A percentile compares a stretch with the other conserved stretches of the same genome.
Evolutionary conservation across 495 filamentous ascomycete species (phyloP).

Genomic region (Aspergillus homomorphus): DNA sequence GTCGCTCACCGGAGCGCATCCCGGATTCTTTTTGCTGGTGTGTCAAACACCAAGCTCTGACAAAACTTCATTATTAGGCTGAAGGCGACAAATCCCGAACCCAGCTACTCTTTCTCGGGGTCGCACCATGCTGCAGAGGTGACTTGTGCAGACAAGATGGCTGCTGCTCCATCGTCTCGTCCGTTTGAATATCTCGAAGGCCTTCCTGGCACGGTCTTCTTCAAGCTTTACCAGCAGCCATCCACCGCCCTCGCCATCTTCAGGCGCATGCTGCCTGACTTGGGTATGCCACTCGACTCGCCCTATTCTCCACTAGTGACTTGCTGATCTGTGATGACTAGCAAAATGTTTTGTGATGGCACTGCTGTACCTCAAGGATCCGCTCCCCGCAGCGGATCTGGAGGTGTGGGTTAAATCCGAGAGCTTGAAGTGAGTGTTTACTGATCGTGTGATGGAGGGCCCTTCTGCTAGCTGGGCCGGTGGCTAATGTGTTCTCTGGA

Average conservation of each 20-base stretch:
- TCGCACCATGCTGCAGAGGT: conserved; percentile 38
- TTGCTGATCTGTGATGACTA: conserved; percentile 27
- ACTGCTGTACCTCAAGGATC: conserved; percentile 78
- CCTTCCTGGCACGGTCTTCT: conserved; percentile 83
- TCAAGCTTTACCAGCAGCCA: conserved; percentile 89
- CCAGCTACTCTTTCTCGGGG: conserved; percentile 8
- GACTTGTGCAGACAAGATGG: conserved; percentile 52
- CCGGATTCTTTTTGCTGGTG: conserved; percentile 12
- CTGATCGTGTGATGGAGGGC: background rate
- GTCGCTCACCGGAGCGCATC: conserved; percentile 29
- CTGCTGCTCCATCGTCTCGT: conserved; percentile 58
- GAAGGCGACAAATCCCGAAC: conserved; percentile 14
- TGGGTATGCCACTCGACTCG: conserved; percentile 56
- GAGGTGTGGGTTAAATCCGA: conserved; percentile 79
- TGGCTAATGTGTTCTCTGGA: background rate
- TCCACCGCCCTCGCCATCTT: conserved; percentile 94
- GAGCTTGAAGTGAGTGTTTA: conserved; percentile 55
- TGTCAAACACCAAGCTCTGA: conserved; percentile 2
- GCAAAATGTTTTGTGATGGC: conserved; percentile 96
- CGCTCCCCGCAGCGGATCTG: conserved; percentile 70
- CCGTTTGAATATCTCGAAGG: conserved; percentile 84
- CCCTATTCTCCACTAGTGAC: background rate
- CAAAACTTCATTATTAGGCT: background rate
- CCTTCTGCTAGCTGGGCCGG: background rate
- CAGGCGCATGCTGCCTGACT: conserved; percentile 89